Conservation (phyloP, 192 early-diverging fungal genomes). For the Thamnidium elegans region DNA sequence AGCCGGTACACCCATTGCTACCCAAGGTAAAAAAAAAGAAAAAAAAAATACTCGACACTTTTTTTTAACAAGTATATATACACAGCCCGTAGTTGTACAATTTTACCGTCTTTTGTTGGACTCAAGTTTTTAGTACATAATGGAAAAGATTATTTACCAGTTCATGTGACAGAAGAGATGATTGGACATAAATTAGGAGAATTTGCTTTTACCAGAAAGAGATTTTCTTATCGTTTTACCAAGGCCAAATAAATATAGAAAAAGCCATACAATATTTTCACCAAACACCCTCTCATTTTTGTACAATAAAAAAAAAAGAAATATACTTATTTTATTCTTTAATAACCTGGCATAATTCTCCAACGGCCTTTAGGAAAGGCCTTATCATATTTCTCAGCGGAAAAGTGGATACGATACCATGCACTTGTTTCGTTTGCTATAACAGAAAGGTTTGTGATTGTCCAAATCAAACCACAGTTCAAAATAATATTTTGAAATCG, state of each 20-base stretch:
- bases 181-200: conserved; percentile 93
- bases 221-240: conserved; percentile 75
- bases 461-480: conserved; percentile 55
- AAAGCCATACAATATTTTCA: background rate
- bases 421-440: conserved; percentile 60
- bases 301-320: no score
- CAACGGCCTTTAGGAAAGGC: conserved; percentile 23
- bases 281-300: background rate
- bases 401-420: conserved; percentile 68
- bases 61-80: background rate
- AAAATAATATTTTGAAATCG: conserved; percentile 31
- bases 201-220: conserved; percentile 87
- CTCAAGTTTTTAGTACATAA: conserved; percentile 90
- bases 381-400: conserved; percentile 35
- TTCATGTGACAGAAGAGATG: conserved; percentile 88
- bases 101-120: conserved; percentile 87
- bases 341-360: conserved; percentile 33
- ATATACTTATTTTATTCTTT: background rate
- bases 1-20: conserved; percentile 55
- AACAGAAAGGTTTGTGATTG: conserved; percentile 56
- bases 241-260: conserved; percentile 60
- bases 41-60: background rate
- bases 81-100: conserved; percentile 78
- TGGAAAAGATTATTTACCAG: conserved; percentile 84
- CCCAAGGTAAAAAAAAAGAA: conserved; percentile 24